These are phyloP conservation scores for Backusella morwellensis DNA, from an alignment of 192 early-diverging fungal genomes.

Conservation along the genomic window DNA sequence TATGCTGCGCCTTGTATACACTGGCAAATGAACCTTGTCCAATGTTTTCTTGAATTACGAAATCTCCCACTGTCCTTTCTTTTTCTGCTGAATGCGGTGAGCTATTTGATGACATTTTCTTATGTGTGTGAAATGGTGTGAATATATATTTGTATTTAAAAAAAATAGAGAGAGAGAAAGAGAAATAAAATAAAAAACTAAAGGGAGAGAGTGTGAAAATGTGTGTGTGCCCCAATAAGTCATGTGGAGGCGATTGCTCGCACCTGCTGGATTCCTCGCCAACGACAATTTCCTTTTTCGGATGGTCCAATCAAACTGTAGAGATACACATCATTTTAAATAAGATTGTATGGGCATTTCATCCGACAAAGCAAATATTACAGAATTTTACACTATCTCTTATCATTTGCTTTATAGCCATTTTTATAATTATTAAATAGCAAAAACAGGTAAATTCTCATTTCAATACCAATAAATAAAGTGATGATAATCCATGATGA, in stretches of 20 bases:
- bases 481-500: not conserved
- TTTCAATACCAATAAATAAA: too few species aligned
- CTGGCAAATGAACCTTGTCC: conserved; percentile 96
- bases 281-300: not conserved
- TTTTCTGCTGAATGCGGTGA: not conserved
- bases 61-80: conserved; percentile 63
- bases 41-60: conserved; percentile 77
- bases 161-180: not conserved
- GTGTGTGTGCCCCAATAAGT: not conserved
- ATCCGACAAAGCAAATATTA: not conserved
- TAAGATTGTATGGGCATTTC: not conserved
- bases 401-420: too few species aligned
- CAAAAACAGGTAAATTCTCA: too few species aligned
- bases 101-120: not conserved
- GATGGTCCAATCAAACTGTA: not conserved
- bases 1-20: conserved; percentile 80
- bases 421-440: not conserved
- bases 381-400: too few species aligned
- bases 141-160: not conserved
- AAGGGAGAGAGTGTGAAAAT: not conserved
- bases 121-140: not conserved
- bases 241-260: not conserved
- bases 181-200: not conserved
- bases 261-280: not conserved
- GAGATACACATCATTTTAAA: not conserved